Conservation (phyloP, 2,329 filamentous ascomycete genomes). For the Ophiostoma tasmaniense region DNA sequence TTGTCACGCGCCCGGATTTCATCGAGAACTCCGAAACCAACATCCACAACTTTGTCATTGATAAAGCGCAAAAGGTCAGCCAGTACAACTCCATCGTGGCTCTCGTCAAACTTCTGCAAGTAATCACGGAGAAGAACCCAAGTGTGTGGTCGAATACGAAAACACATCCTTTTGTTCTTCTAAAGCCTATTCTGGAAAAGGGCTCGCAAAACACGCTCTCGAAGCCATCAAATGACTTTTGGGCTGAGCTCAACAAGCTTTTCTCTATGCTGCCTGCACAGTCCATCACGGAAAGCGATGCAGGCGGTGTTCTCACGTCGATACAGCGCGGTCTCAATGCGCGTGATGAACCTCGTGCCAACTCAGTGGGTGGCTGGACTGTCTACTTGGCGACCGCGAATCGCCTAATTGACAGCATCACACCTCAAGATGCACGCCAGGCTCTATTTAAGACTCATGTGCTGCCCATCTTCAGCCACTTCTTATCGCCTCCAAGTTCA, state of each 20-base stretch:
- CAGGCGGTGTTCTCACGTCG: slow-evolving; percentile 54
- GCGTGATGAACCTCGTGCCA: slow-evolving; percentile 64
- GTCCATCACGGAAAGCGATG: slow-evolving; percentile 38
- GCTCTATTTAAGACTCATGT: slow-evolving; percentile 42
- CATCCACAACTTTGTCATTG: slow-evolving; percentile 55
- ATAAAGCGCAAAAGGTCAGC: slow-evolving; percentile 61
- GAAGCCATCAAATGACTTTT: slow-evolving; percentile 49
- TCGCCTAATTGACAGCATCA: slow-evolving; percentile 41
- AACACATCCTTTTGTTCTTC: slow-evolving; percentile 44
- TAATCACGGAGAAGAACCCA: slow-evolving; percentile 56
- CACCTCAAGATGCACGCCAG: slow-evolving; percentile 36
- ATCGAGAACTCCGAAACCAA: slow-evolving; percentile 42
- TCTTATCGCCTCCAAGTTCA: slow-evolving; percentile 39
- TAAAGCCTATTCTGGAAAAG: slow-evolving; percentile 67
- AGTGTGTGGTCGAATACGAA: slow-evolving; percentile 64
- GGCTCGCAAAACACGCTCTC: slow-evolving; percentile 67
- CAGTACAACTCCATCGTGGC: slow-evolving; percentile 69
- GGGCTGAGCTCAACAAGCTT: slow-evolving; percentile 58
- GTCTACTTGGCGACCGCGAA: slow-evolving; percentile 60
- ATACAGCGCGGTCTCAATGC: slow-evolving; percentile 62
- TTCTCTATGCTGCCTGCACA: slow-evolving; percentile 50
- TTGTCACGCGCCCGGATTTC: slow-evolving; percentile 39
- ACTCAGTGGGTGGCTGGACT: slow-evolving; percentile 62
- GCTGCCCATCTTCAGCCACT: slow-evolving; percentile 47
- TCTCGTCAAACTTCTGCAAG: slow-evolving; percentile 57